Base-by-base conservation (phyloP, 192 early-diverging fungal genomes). In the Allomyces macrogynus region DNA sequence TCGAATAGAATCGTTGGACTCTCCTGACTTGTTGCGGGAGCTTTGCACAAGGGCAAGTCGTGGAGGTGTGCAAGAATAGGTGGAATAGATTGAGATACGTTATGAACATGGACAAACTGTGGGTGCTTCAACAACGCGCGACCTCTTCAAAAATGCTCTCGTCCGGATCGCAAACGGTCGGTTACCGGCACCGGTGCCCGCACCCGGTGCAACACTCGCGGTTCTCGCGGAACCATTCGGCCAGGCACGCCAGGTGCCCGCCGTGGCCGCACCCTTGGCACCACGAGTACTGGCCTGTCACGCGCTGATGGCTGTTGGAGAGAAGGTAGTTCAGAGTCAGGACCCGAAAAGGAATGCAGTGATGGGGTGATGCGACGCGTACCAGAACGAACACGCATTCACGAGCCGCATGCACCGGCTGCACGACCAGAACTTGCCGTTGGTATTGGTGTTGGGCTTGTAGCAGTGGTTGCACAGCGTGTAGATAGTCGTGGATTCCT, bases 201-300 rank as follows among this genome's bases (percentile, higher is more conserved):
- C 88, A 90, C 9, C 88, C 88, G 7, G 88, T 82, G 0, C 87
- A 82, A 67, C 89, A 90, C 63, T 83, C 75, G 24, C 70, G 67
- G 23, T 77, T 73, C 49, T 72, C 66, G 11, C 64, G 65, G 65
- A 89, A 90, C 88, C 89, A 90, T 10, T 77, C 80, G 72, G 73
- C 69, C 64, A 87, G 75, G 65, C 88, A 88, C 57, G 73, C 72
- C 66, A 88, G 65, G 72, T 90, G 88, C 7, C 88, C 88, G 18
- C 89, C 89, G 72, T 91, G 89, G 10, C 80, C 77, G 67, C 89
- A 91, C 0, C 85, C 78, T 66, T 86, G 81, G 66, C 89, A 90
- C 87, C 87, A 91, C 7, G 79, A 73, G 71, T 85, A 90, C 27
- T 82, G 73, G 0, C 89, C 86, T 62, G 78, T 78, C 5, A 87